Percentiles rank a stretch among this genome's conserved stretches.
Evolutionary conservation across 768 basidiomycete genomes (phyloP).

Genomic region (Trametes cinnabarina): DNA sequence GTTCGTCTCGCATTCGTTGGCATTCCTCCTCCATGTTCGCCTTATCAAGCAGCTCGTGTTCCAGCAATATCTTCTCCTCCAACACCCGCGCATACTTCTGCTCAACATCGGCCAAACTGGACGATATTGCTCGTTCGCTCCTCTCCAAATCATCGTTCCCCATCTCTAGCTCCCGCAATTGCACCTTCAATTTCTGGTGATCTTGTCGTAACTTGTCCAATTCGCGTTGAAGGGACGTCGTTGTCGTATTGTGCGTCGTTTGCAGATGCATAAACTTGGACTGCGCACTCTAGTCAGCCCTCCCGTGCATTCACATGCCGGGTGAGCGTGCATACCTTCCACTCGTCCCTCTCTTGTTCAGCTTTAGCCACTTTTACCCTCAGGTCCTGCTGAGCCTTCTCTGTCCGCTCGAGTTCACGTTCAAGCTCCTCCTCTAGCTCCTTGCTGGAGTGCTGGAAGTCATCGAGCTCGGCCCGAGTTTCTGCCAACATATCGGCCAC

Average conservation of each 20-base stretch:
- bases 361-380: conserved; percentile 67
- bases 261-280: conserved; percentile 85
- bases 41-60: conserved; percentile 92
- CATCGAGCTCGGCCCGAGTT: conserved; percentile 81
- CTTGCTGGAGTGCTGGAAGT: conserved; percentile 84
- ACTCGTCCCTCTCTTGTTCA: conserved; percentile 80
- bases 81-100: conserved; percentile 84
- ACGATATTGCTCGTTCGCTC: conserved; percentile 86
- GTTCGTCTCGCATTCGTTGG: conserved; percentile 89
- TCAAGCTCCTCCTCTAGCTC: conserved; percentile 94
- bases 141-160: conserved; percentile 97
- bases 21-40: conserved; percentile 86
- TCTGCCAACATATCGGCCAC: conserved; percentile 82
- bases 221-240: conserved; percentile 88
- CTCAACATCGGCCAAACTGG: conserved; percentile 81
- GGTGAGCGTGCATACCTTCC: conserved; percentile 69
- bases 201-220: conserved; percentile 79
- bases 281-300: conserved; percentile 37
- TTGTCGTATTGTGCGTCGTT: conserved; percentile 87
- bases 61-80: conserved; percentile 96
- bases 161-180: conserved; percentile 89
- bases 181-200: conserved; percentile 65
- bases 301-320: background rate
- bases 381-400: conserved; percentile 80
- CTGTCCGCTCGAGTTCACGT: conserved; percentile 83